Evolutionary conservation across 1,284 basidiomycete genomes (phyloP).

Genomic region (Rhodotorula sp.): DNA sequence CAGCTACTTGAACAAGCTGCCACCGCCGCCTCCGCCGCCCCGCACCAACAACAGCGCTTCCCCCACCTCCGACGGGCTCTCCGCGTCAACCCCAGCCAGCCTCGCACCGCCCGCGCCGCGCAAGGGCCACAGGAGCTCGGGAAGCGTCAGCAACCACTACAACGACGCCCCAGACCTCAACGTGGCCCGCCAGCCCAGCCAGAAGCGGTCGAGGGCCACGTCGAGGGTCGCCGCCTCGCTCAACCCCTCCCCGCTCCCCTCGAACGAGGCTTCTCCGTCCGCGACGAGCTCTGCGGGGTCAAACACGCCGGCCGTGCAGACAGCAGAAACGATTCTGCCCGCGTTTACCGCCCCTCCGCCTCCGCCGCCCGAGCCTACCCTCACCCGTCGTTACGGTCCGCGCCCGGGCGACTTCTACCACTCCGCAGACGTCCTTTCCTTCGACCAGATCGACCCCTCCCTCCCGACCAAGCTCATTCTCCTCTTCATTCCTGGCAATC

Average conservation of each 20-base stretch:
- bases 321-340: conserved; percentile 3
- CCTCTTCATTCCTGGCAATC: conserved; percentile 39
- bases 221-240: conserved; percentile 4
- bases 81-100: background rate
- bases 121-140: conserved; percentile 3
- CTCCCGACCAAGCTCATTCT: conserved; percentile 20
- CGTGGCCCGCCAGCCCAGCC: background rate
- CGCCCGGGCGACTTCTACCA: too few relatives aligned
- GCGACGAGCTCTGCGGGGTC: background rate
- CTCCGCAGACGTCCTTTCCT: conserved; percentile 2
- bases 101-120: background rate
- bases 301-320: background rate
- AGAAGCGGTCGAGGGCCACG: background rate
- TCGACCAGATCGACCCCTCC: background rate
- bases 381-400: background rate
- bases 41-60: background rate
- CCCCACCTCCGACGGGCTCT: background rate
- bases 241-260: background rate
- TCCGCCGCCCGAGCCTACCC: conserved; percentile 10
- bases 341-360: conserved; percentile 9
- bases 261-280: background rate
- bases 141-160: conserved; percentile 13
- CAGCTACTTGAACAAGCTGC: background rate
- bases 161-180: conserved; percentile 18
- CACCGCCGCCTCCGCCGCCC: conserved; percentile 15